phyloP scores from a whole-genome alignment of 169 alveolate species.

The Perkinsus chesapeaki region DNA sequence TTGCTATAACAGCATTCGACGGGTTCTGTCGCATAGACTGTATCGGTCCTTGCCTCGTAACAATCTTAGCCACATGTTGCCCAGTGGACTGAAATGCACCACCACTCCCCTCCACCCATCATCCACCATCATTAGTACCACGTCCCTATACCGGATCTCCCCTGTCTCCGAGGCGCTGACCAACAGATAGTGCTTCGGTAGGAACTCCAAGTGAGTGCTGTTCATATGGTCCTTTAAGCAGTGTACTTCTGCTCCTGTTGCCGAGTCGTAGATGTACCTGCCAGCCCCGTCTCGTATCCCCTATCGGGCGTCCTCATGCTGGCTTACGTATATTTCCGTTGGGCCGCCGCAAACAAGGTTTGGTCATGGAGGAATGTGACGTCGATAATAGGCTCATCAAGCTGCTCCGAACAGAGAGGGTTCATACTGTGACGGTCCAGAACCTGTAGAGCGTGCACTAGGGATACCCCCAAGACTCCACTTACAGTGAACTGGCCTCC shows the following conservation, averaged over 20 bases:
- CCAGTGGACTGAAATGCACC: constrained; percentile 42
- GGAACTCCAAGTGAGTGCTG: constrained; percentile 47
- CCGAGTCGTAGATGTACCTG: constrained; percentile 51
- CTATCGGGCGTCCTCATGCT: constrained; percentile 16
- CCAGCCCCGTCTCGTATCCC: background rate
- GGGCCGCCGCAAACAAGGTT: constrained; percentile 75
- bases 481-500: constrained; percentile 66
- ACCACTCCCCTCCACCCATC: background rate
- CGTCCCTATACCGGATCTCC: constrained; percentile 53
- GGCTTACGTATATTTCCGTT: constrained; percentile 43
- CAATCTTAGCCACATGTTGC: constrained; percentile 31
- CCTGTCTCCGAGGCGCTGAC: constrained; percentile 53
- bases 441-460: background rate
- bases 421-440: background rate
- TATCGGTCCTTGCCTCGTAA: constrained; percentile 7
- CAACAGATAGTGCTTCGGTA: constrained; percentile 59
- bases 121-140: background rate
- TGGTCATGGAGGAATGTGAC: constrained; percentile 71
- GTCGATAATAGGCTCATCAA: constrained; percentile 58
- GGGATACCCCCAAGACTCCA: constrained; percentile 50
- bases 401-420: constrained; percentile 2
- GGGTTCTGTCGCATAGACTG: constrained; percentile 49
- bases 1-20: constrained; percentile 70
- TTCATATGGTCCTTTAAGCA: constrained; percentile 45
- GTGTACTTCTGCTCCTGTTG: constrained; percentile 60